These are phyloP conservation scores for Debaryomyces coudertii DNA, from an alignment of 1,139 yeast genomes.

Conservation along the genomic window DNA sequence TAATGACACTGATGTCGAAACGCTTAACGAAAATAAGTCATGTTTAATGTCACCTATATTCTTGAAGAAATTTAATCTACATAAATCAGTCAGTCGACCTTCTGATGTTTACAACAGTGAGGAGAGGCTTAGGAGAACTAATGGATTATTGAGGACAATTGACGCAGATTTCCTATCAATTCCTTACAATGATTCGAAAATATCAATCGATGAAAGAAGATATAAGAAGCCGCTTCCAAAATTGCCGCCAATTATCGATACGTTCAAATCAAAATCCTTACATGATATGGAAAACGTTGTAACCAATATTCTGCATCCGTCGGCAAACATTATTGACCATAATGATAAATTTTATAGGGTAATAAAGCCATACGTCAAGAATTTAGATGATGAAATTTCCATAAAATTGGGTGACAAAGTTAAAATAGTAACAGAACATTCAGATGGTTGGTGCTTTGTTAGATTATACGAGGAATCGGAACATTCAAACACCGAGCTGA, in stretches of 20 bases:
- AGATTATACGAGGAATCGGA: slow-evolving; percentile 17
- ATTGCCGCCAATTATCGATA: slow-evolving; percentile 21
- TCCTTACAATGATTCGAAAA: slow-evolving; percentile 11
- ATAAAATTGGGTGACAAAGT: slow-evolving; percentile 38
- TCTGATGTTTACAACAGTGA: slow-evolving; percentile 1
- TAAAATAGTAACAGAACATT: slow-evolving; percentile 27
- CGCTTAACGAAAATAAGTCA: slow-evolving; percentile 7
- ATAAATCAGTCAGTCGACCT: slow-evolving; percentile 17
- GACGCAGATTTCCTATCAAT: slow-evolving; percentile 13
- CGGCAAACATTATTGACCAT: slow-evolving; percentile 1
- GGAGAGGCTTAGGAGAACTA: slow-evolving; percentile 6
- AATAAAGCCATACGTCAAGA: slow-evolving; percentile 29
- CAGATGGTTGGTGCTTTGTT: slow-evolving; percentile 48
- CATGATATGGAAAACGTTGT: slow-evolving; percentile 14
- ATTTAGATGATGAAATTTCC: slow-evolving; percentile 39
- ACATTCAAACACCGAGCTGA: slow-evolving; percentile 12
- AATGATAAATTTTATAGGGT: slow-evolving; percentile 23
- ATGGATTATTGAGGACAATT: slow-evolving; percentile 2
- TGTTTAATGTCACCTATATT: slow-evolving; percentile 35
- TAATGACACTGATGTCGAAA: slow-evolving; percentile 8
- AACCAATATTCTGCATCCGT: slow-evolving; percentile 7
- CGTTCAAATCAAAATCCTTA: slow-evolving; percentile 11
- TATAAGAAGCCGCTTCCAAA: slow-evolving; percentile 17
- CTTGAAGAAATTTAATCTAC: slow-evolving; percentile 37
- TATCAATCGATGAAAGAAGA: slow-evolving; percentile 1